Percentiles rank a stretch among this genome's conserved stretches.
Evolutionary conservation across 805 yeast genomes (phyloP).

Genomic region (Kurtzmaniella cleridarum): DNA sequence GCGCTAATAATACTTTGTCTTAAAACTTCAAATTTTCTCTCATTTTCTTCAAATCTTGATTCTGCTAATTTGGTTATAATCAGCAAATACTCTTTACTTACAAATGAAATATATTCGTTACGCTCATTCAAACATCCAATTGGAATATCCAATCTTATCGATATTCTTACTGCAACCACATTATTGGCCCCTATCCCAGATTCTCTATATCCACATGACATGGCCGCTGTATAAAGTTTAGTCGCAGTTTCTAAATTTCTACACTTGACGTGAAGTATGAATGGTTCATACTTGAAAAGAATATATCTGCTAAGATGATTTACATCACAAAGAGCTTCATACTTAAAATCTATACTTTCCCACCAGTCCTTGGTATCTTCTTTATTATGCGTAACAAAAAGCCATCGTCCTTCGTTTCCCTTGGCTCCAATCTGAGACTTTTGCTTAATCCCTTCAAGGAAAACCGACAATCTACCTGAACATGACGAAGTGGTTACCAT

Average conservation of each 20-base stretch:
- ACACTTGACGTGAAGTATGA: constrained; percentile 80
- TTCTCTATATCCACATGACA: constrained; percentile 84
- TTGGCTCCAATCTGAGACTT: constrained; percentile 62
- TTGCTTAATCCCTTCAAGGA: constrained; percentile 63
- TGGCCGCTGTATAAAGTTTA: constrained; percentile 61
- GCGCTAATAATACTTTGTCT: constrained; percentile 17
- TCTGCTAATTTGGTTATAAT: constrained; percentile 49
- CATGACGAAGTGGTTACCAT: constrained; percentile 88
- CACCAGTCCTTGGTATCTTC: constrained; percentile 46
- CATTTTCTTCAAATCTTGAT: constrained; percentile 65
- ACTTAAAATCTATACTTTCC: constrained; percentile 20
- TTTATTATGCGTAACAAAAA: constrained; percentile 69
- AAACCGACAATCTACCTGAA: constrained; percentile 81
- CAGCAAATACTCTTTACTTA: constrained; percentile 45
- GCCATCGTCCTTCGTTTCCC: constrained; percentile 82
- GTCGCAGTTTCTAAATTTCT: constrained; percentile 54
- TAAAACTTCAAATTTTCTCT: constrained; percentile 45
- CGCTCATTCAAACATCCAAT: constrained; percentile 49
- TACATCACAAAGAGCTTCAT: neutral
- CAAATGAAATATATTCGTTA: constrained; percentile 37
- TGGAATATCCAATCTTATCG: constrained; percentile 72
- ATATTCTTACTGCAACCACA: constrained; percentile 71
- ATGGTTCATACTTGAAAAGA: constrained; percentile 77
- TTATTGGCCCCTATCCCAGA: constrained; percentile 78
- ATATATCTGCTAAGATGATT: constrained; percentile 44